A percentile compares a stretch with the other conserved stretches of the same genome.
These are phyloP conservation scores for Aureobasidium lini DNA, from an alignment of 2,329 filamentous ascomycete species.

Conservation along the genomic window DNA sequence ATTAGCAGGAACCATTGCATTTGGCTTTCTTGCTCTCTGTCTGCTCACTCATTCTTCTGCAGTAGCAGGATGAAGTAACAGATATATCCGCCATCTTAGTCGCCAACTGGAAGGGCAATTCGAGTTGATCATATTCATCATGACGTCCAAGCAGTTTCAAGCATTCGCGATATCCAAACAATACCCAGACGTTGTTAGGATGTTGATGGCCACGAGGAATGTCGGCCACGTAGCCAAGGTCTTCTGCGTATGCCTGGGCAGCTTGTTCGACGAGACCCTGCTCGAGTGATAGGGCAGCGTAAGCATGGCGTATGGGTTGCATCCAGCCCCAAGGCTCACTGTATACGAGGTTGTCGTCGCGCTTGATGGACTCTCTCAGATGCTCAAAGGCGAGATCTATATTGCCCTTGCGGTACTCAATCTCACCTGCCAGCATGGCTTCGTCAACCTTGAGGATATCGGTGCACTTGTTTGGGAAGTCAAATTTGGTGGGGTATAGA, in stretches of 20 bases:
- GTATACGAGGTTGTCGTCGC: slow-evolving; percentile 57
- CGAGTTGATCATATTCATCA: slow-evolving; percentile 41
- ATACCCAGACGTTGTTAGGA: slow-evolving; percentile 66
- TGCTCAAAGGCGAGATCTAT: slow-evolving; percentile 51
- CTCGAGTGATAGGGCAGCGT: slow-evolving; percentile 60
- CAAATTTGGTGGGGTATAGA: slow-evolving; percentile 23
- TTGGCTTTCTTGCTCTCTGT: neutral
- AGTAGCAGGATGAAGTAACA: slow-evolving; percentile 54
- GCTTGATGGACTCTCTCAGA: slow-evolving; percentile 48
- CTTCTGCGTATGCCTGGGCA: slow-evolving; percentile 30
- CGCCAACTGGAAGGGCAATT: slow-evolving; percentile 45
- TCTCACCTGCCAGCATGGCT: slow-evolving; percentile 65
- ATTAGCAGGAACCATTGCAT: neutral
- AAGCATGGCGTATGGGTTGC: slow-evolving; percentile 63
- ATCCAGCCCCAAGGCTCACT: slow-evolving; percentile 74
- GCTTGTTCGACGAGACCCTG: slow-evolving; percentile 43
- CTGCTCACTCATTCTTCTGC: slow-evolving; percentile 25
- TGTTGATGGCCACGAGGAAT: slow-evolving; percentile 59
- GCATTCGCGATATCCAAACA: slow-evolving; percentile 68
- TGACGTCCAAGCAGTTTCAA: slow-evolving; percentile 47
- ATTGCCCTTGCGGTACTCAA: slow-evolving; percentile 60
- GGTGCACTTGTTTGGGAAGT: slow-evolving; percentile 60
- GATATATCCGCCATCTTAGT: slow-evolving; percentile 52
- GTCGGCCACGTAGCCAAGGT: slow-evolving; percentile 37
- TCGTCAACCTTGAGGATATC: slow-evolving; percentile 54